Evolutionary conservation across 768 basidiomycete genomes (phyloP).

Genomic region (Serendipita indica): DNA sequence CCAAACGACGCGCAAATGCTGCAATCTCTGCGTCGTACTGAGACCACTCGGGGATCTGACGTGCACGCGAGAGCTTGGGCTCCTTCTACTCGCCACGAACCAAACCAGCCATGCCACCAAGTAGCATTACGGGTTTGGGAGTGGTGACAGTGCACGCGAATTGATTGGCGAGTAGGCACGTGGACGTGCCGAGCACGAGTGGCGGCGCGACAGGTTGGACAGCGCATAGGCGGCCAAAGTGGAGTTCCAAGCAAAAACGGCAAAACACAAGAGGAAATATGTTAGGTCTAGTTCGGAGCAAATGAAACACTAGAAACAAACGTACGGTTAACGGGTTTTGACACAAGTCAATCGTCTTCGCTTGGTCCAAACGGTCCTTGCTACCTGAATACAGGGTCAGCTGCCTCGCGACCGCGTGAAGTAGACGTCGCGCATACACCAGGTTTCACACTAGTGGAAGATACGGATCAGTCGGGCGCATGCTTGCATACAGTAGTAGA

Average conservation of each 20-base stretch:
- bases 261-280: no score
- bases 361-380: slow-evolving; percentile 64
- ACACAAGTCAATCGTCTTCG: slow-evolving; percentile 88
- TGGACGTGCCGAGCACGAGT: no score
- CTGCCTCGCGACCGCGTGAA: no score
- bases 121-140: not conserved
- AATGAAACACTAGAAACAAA: slow-evolving; percentile 12
- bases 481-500: slow-evolving; percentile 17
- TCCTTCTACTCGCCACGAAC: slow-evolving; percentile 65
- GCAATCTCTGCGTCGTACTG: slow-evolving; percentile 86
- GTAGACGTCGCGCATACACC: slow-evolving; percentile 47
- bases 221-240: not conserved
- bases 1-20: slow-evolving; percentile 56
- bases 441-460: slow-evolving; percentile 76
- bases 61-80: slow-evolving; percentile 82
- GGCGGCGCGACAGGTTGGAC: not conserved
- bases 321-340: slow-evolving; percentile 88
- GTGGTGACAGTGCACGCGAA: not conserved
- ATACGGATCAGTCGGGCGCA: not conserved
- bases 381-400: slow-evolving; percentile 34
- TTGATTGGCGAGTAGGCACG: not conserved
- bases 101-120: slow-evolving; percentile 13
- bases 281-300: no score
- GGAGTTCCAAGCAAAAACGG: not conserved
- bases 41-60: slow-evolving; percentile 97